phyloP scores from a whole-genome alignment of 2,329 filamentous ascomycete species.

The Scolecobasidium constrictum region DNA sequence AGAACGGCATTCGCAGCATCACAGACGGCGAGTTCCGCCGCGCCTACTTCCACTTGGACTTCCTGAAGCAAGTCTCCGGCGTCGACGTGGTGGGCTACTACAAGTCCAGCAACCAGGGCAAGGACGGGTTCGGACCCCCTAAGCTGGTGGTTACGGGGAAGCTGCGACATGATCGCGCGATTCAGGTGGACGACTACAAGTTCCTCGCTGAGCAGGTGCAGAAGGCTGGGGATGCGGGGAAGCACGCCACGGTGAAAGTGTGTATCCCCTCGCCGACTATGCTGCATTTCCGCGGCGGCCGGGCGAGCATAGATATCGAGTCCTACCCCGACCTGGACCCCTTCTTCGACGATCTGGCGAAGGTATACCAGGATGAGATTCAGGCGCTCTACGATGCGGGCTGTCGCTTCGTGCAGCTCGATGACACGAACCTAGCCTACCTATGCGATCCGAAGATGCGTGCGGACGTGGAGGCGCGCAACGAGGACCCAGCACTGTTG shows the following conservation, averaged over 20 bases:
- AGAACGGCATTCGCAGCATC: constrained; percentile 51
- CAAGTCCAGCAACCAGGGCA: constrained; percentile 31
- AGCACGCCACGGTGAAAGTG: constrained; percentile 38
- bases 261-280: constrained; percentile 50
- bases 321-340: constrained; percentile 46
- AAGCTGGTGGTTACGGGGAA: constrained; percentile 44
- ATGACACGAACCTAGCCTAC: constrained; percentile 36
- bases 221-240: constrained; percentile 19
- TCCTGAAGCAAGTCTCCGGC: constrained; percentile 43
- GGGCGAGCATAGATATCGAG: constrained; percentile 40
- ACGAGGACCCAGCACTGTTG: constrained; percentile 51
- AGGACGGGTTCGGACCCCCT: constrained; percentile 43
- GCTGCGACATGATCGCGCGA: constrained; percentile 39
- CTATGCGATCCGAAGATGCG: constrained; percentile 24
- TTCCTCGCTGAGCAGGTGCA: constrained; percentile 40
- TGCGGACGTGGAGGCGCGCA: constrained; percentile 45
- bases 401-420: constrained; percentile 36
- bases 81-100: constrained; percentile 40
- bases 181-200: constrained; percentile 46
- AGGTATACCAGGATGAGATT: constrained; percentile 35
- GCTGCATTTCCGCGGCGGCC: constrained; percentile 47
- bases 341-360: constrained; percentile 38
- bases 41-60: constrained; percentile 49
- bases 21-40: constrained; percentile 59
- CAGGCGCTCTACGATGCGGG: constrained; percentile 34